Evolutionary conservation across 2,329 filamentous ascomycete genomes (phyloP), one percentile per base, ranked within the genome.

Genomic region (Neospermospora avenae): DNA sequence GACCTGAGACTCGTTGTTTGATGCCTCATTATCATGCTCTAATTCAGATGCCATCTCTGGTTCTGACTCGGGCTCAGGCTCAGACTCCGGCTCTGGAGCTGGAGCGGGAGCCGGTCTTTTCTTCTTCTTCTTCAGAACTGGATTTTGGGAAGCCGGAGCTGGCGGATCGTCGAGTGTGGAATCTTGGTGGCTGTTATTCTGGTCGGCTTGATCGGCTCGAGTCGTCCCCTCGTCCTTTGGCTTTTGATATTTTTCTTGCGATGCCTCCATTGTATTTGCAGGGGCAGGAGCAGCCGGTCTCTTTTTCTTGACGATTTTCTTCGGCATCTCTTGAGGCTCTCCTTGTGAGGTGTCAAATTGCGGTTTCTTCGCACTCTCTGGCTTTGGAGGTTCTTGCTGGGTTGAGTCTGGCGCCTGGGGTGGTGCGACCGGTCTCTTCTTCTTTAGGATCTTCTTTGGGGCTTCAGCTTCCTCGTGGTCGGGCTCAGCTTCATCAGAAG

Each of bases 111-210:
- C n/a, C 20, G 61, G 58, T 52, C 58, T 51, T 46, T 60, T 61
- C 37, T 64, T 61, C 63, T 65, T 67, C 24, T 59, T 59, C 41
- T 63, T 62, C 31, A 63, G 52, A 10, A 63, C 42, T 41, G 61
- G 51, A 49, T 64, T 58, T 34, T 58, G 64, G 14, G 44, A 7
- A 44, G 63, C 59, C n/a, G 44, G 31, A 14, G 55, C 52, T 8
- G 34, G 35, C 28, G 41, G n/a, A 25, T 54, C 31, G 25, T 60
- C 58, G 4, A 53, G 20, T 31, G 56, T 54, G 22, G 46, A 54
- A 14, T 46, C 55, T 31, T 13, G 37, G 20, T 11, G 42, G 13
- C 13, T 53, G 24, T 31, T 51, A 13, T 11, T 55, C 24, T 25
- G 37, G 16, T 44, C 39, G 8, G 37, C 51, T 53, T 52, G 42